A percentile compares a stretch with the other conserved stretches of the same genome.
Conservation (phyloP, 78 protist species). For the Emiliania huxleyi region DNA sequence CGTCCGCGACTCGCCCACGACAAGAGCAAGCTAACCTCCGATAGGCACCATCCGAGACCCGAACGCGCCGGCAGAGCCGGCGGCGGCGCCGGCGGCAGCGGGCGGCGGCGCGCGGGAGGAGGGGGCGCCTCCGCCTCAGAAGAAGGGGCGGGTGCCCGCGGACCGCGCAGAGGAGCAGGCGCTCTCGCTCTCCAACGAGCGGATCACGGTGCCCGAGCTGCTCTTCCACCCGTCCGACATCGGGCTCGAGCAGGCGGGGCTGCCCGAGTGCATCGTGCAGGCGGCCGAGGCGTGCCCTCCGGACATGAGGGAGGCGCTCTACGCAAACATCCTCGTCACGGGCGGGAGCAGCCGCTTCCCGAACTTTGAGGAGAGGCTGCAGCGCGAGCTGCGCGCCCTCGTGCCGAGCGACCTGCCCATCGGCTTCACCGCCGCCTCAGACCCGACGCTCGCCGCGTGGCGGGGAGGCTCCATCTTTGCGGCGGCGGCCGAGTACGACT, state of each 20-base stretch:
- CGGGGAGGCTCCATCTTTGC: slow-evolving; percentile 17
- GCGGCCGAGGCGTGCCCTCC: slow-evolving; percentile 44
- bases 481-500: neutral
- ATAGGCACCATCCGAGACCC: slow-evolving; percentile 27
- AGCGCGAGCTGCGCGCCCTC: neutral
- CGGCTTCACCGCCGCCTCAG: neutral
- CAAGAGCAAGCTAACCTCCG: no score
- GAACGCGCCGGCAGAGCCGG: neutral
- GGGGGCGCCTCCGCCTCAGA: neutral
- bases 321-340: neutral
- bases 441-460: neutral
- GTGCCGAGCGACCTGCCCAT: neutral
- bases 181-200: slow-evolving; percentile 53
- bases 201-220: slow-evolving; percentile 72
- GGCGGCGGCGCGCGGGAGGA: neutral
- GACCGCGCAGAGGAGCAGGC: slow-evolving; percentile 34
- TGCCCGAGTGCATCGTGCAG: slow-evolving; percentile 74
- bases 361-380: neutral
- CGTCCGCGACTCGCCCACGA: no score
- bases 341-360: neutral
- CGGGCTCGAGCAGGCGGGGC: slow-evolving; percentile 75
- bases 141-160: neutral
- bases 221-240: slow-evolving; percentile 69
- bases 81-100: neutral
- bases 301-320: neutral